Base-by-base conservation (phyloP, 306 rosid genomes). In the Corylus americana region DNA sequence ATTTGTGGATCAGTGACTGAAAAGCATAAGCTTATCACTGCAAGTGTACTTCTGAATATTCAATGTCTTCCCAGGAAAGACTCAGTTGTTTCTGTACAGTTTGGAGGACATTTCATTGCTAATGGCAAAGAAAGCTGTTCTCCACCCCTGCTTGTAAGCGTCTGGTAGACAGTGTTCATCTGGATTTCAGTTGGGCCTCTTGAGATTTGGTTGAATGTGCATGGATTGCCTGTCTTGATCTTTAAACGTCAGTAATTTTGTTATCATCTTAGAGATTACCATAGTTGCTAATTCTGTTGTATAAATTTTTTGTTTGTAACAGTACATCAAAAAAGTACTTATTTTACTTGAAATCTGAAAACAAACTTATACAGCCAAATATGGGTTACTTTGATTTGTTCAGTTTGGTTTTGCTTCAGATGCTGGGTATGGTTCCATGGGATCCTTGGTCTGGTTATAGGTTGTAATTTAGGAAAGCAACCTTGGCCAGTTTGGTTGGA, bases 341-440 rank as follows among this genome's bases (percentile, higher is more conserved):
- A 58, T 27, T 4, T 61, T 11, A 27, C 35, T 59, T 27, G 14
- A 10, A 61, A 11, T 5, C 48, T 66, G 11, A 8, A 37, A 63
- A 8, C 11, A 35, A 37, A 66, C 12, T 16, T 17, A 17, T 3
- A 35, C 3, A 25, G 20, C 8, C 31, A 58, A 66, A 16, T 29
- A 62, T 37, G 25, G 37, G 39, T 55, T 57, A 20, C 8, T 11
- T 47, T n/a, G 7, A 7, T 66, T 11, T 20, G 45, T 54, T 50
- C 10, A 10, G 16, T 55, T 75, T 67, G 67, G 44, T 31, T 31
- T 63, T 31, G 44, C 44, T 13, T 63, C 8, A 22, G 17, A 31
- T 70, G 55, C 50, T 25, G 7, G 45, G 68, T 45, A 29, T 70
- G 49, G 82, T 59, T 48, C 73, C 37, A 59, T 17, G 18, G 51